Conservation (phyloP, 805 yeast species). For the Saccharomycopsis amapae region DNA sequence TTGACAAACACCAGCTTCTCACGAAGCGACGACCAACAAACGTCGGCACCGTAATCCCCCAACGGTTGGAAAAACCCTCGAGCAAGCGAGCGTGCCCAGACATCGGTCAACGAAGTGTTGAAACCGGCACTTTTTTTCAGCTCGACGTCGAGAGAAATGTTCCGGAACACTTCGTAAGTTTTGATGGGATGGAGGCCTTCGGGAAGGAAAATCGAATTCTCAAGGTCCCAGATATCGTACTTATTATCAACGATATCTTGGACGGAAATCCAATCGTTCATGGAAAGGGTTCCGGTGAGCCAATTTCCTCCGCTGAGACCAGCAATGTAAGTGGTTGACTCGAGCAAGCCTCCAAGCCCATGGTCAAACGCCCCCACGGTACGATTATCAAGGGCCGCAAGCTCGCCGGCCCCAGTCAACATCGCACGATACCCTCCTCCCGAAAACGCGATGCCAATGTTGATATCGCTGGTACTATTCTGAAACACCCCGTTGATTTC, state of each 20-base stretch:
- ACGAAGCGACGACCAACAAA: conserved; percentile 47
- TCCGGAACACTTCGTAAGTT: conserved; percentile 49
- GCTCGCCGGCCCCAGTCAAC: conserved; percentile 52
- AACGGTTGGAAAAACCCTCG: conserved; percentile 49
- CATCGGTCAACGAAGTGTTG: conserved; percentile 47
- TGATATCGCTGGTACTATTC: conserved; percentile 32
- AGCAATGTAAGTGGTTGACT: conserved; percentile 43
- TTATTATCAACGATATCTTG: conserved; percentile 29
- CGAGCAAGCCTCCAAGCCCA: conserved; percentile 46
- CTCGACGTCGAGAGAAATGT: conserved; percentile 38
- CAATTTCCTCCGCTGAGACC: conserved; percentile 63
- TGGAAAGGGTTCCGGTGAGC: conserved; percentile 43
- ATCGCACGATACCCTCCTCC: conserved; percentile 60
- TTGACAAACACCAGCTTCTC: conserved; percentile 51
- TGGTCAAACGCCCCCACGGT: conserved; percentile 29
- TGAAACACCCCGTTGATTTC: conserved; percentile 33
- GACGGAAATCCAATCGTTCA: conserved; percentile 31
- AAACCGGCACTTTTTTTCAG: conserved; percentile 48
- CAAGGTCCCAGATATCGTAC: conserved; percentile 58
- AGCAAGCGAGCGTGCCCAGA: conserved; percentile 60
- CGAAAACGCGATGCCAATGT: conserved; percentile 45
- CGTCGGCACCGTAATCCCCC: conserved; percentile 22
- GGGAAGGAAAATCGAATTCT: conserved; percentile 50
- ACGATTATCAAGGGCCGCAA: conserved; percentile 44
- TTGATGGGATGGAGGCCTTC: conserved; percentile 53